These are phyloP conservation scores for Amesomyces nigricolor DNA, from an alignment of 2,329 filamentous ascomycete genomes.

Conservation along the genomic window DNA sequence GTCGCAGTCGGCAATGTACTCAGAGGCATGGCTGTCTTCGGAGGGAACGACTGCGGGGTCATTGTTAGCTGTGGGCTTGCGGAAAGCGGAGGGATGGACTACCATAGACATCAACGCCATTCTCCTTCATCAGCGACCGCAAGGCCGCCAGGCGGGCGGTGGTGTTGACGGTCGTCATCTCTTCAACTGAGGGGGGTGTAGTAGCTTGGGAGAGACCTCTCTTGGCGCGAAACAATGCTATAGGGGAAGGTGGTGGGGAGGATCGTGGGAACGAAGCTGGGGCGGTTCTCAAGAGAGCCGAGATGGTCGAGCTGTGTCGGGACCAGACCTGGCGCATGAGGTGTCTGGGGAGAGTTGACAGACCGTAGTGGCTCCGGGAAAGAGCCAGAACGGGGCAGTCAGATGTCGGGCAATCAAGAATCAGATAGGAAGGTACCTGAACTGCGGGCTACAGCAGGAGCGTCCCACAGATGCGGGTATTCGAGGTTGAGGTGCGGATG, in stretches of 20 bases:
- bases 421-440: neutral
- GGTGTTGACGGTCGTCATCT: conserved; percentile 76
- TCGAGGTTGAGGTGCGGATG: conserved; percentile 7
- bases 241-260: conserved; percentile 6
- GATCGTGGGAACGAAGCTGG: conserved; percentile 2
- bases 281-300: conserved; percentile 15
- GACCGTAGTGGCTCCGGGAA: neutral
- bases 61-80: conserved; percentile 31
- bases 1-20: conserved; percentile 97
- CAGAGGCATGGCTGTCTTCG: conserved; percentile 94
- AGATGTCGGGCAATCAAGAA: neutral
- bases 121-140: conserved; percentile 78
- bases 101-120: conserved; percentile 90
- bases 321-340: conserved; percentile 26
- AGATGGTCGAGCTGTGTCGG: conserved; percentile 17
- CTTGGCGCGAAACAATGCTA: conserved; percentile 11
- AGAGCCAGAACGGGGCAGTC: neutral
- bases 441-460: neutral
- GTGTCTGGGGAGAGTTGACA: conserved; percentile 4
- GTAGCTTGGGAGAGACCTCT: conserved; percentile 7
- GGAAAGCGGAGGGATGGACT: conserved; percentile 29
- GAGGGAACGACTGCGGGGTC: conserved; percentile 72
- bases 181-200: conserved; percentile 22
- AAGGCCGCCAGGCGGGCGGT: conserved; percentile 68
- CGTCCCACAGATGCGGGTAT: neutral